Evolutionary conservation across 768 basidiomycete genomes (phyloP), one percentile per base, ranked within the genome.

Genomic region (Hericium coralloides): DNA sequence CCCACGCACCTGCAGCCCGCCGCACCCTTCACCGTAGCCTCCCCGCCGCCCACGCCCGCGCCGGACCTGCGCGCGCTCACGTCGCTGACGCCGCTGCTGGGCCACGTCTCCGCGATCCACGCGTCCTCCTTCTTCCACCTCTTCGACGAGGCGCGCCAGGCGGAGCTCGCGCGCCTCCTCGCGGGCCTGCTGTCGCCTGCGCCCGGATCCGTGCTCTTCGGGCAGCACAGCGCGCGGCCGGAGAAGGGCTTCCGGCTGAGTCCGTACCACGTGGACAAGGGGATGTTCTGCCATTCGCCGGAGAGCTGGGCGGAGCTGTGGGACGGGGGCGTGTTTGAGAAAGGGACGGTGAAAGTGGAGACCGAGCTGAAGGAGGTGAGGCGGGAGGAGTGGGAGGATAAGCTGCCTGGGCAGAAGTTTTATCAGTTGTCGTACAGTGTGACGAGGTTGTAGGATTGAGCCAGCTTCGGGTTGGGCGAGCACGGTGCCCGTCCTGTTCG

Each of bases 111-210:
- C 12, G 76, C 67, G 7, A 77, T 83, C n/a, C 76, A 81, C 62
- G 74, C 75, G 2, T 70, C 74, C 15, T 67, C 76, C 6, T 69
- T 84, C 65, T 83, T 85, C 64, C 70, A 74, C 65, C 64, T 82
- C 31, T 83, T 83, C 65, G 55, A 62, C 55, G 69, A 74, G 58
- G 67, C 58, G n/a, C 55, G 68, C 36, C 79, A 82, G 60, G 56
- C 66, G 6, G 60, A 73, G 36, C 65, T 81, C 49, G 79, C 76
- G 1, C 66, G 63, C 20, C 65, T 67, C 6, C 62, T 79, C 22
- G 76, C 74, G 1, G 68, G 68, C 7, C 64, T 80, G 9, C 69
- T 79, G n/a, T 69, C 73, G 0, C 73, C 72, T 2, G 63, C 62
- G n/a, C 70, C 74, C 0, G 80, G 79, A 1, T 78, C 78, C 2